A percentile compares a stretch with the other conserved stretches of the same genome.
These are phyloP conservation scores for Rhizopogon salebrosus DNA, from an alignment of 768 basidiomycete genomes.

Conservation along the genomic window DNA sequence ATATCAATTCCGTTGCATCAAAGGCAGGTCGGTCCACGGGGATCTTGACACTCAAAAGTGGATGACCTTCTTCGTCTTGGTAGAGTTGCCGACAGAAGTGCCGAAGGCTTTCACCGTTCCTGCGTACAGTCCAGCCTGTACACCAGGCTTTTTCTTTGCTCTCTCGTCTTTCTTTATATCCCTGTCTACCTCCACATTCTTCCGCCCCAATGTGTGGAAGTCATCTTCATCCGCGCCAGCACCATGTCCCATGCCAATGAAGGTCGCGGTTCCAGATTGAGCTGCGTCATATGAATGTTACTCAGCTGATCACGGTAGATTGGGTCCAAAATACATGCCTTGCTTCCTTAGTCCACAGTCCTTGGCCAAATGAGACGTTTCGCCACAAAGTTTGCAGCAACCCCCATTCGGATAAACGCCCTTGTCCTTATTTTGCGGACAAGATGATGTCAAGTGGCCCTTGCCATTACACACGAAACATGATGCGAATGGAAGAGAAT, in stretches of 20 bases:
- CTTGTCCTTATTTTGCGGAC: slow-evolving; percentile 72
- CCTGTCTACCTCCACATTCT: slow-evolving; percentile 51
- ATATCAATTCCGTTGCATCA: background rate
- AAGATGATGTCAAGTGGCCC: slow-evolving; percentile 83
- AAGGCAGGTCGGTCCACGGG: background rate
- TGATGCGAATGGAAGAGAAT: slow-evolving; percentile 81
- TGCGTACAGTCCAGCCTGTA: slow-evolving; percentile 41
- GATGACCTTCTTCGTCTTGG: slow-evolving; percentile 41
- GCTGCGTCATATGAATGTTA: background rate
- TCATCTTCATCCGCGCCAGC: slow-evolving; percentile 93
- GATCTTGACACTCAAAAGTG: slow-evolving; percentile 30
- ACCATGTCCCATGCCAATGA: slow-evolving; percentile 34
- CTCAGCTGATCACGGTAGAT: background rate
- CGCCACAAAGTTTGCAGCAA: slow-evolving; percentile 82
- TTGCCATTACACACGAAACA: slow-evolving; percentile 86
- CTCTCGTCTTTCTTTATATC: slow-evolving; percentile 50
- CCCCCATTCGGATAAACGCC: slow-evolving; percentile 92
- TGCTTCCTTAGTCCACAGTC: slow-evolving; percentile 67
- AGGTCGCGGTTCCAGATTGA: slow-evolving; percentile 16
- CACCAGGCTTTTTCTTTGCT: slow-evolving; percentile 34
- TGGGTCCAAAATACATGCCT: slow-evolving; percentile 31
- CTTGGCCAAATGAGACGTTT: slow-evolving; percentile 80
- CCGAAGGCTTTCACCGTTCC: slow-evolving; percentile 33
- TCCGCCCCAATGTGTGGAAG: slow-evolving; percentile 77
- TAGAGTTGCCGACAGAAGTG: slow-evolving; percentile 15